Evolutionary conservation across 1,284 basidiomycete species (phyloP).

Genomic region (Tilletia setariae): DNA sequence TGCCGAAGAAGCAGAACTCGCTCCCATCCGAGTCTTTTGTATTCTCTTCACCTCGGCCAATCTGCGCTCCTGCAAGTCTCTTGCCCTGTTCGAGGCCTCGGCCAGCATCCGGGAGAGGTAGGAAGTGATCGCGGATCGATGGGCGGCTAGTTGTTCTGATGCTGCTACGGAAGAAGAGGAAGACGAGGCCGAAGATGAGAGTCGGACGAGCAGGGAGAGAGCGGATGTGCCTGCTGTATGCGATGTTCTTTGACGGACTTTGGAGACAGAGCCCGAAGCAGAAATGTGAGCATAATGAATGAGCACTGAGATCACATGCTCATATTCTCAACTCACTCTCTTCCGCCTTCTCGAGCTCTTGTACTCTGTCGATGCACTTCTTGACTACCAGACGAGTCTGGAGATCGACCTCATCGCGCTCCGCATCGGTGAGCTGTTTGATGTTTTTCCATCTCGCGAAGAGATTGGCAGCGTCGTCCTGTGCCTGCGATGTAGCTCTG

Average conservation of each 20-base stretch:
- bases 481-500: background rate
- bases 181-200: constrained; percentile 32
- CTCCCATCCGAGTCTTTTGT: background rate
- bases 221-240: constrained; percentile 28
- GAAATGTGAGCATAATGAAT: background rate
- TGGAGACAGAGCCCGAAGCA: background rate
- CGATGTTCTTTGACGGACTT: constrained; percentile 33
- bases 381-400: constrained; percentile 77
- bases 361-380: constrained; percentile 76
- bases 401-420: constrained; percentile 84
- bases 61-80: constrained; percentile 72
- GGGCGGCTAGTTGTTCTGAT: constrained; percentile 72
- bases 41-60: constrained; percentile 29
- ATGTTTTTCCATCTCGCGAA: constrained; percentile 56
- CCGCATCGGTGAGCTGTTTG: constrained; percentile 72
- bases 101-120: constrained; percentile 75
- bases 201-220: constrained; percentile 21
- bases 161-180: constrained; percentile 24
- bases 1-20: background rate
- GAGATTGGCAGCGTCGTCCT: constrained; percentile 19
- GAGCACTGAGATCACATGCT: background rate
- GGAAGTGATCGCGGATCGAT: constrained; percentile 78
- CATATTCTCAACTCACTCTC: constrained; percentile 64
- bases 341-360: constrained; percentile 77
- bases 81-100: constrained; percentile 71